Percentiles rank a stretch among this genome's conserved stretches.
These are phyloP conservation scores for Colletotrichum tropicicola DNA, from an alignment of 2,329 filamentous ascomycete species.

Conservation along the genomic window DNA sequence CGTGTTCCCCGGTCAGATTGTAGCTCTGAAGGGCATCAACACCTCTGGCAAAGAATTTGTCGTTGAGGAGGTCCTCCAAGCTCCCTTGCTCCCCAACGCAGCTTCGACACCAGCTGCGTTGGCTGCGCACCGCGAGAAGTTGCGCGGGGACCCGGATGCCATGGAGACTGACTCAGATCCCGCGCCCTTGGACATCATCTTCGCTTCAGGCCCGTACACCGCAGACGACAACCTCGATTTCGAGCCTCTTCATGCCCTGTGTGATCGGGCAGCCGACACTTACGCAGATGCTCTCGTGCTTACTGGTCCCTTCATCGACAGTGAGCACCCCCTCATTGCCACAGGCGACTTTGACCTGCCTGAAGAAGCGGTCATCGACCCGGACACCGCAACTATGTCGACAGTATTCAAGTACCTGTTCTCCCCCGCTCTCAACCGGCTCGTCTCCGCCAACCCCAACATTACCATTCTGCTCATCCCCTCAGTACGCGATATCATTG, in stretches of 20 bases:
- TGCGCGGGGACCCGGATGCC: slow-evolving; percentile 70
- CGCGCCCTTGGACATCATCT: slow-evolving; percentile 77
- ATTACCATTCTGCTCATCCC: slow-evolving; percentile 86
- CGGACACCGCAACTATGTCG: slow-evolving; percentile 80
- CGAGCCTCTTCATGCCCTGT: slow-evolving; percentile 84
- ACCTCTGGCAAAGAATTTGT: slow-evolving; percentile 85
- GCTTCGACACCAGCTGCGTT: slow-evolving; percentile 75
- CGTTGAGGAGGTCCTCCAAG: slow-evolving; percentile 77
- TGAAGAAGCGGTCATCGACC: slow-evolving; percentile 71
- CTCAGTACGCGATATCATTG: slow-evolving; percentile 82
- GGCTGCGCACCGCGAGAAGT: slow-evolving; percentile 72
- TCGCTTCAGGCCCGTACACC: slow-evolving; percentile 90
- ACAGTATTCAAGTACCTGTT: slow-evolving; percentile 87
- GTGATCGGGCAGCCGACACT: slow-evolving; percentile 77
- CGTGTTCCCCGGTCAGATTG: slow-evolving; percentile 95
- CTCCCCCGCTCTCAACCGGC: slow-evolving; percentile 74
- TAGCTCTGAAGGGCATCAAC: slow-evolving; percentile 87
- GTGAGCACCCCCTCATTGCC: slow-evolving; percentile 88
- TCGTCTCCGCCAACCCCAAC: slow-evolving; percentile 75
- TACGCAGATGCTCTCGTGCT: slow-evolving; percentile 84
- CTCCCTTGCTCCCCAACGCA: slow-evolving; percentile 79
- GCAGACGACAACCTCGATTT: slow-evolving; percentile 92
- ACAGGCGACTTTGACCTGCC: slow-evolving; percentile 82
- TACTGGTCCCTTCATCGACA: slow-evolving; percentile 87
- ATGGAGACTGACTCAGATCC: slow-evolving; percentile 65